These are phyloP conservation scores for Neospermospora avenae DNA, from an alignment of 2,329 filamentous ascomycete species.

Conservation along the genomic window DNA sequence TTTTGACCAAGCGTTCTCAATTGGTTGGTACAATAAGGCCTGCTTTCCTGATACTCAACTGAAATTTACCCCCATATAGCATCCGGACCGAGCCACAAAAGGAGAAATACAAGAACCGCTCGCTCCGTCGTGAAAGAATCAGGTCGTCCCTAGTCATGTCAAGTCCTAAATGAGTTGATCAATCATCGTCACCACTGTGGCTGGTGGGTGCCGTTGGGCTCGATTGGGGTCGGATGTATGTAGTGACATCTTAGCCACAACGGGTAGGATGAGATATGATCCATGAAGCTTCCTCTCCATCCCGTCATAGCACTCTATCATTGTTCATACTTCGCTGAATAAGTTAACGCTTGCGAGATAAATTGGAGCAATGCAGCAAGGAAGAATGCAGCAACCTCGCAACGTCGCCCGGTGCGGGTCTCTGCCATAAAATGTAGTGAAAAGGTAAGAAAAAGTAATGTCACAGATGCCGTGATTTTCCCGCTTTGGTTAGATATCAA, in stretches of 20 bases:
- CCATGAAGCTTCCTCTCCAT: not conserved
- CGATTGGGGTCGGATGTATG: not conserved
- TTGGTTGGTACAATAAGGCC: not conserved
- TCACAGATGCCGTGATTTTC: conserved; percentile 1
- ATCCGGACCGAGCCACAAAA: not conserved
- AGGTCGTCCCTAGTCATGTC: conserved; percentile 16
- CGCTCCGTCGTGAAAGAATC: conserved; percentile 27
- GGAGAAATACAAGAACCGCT: conserved; percentile 21
- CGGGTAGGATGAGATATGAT: not conserved
- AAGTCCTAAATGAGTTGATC: not conserved
- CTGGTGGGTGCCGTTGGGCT: not conserved
- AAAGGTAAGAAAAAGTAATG: not conserved
- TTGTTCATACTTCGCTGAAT: not conserved
- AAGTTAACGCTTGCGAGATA: not conserved
- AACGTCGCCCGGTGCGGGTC: not conserved
- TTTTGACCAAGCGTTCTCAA: conserved; percentile 5
- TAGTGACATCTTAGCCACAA: not conserved
- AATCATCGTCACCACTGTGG: conserved; percentile 3
- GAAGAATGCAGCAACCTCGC: conserved; percentile 5
- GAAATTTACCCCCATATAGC: not conserved
- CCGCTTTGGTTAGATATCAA: not conserved
- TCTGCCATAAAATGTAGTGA: not conserved
- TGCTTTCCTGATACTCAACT: not conserved
- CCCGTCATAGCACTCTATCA: not conserved
- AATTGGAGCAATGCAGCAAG: conserved; percentile 6